Evolutionary conservation across 2,329 filamentous ascomycete genomes (phyloP), one percentile per base, ranked within the genome.

Genomic region (Knufia petricola): DNA sequence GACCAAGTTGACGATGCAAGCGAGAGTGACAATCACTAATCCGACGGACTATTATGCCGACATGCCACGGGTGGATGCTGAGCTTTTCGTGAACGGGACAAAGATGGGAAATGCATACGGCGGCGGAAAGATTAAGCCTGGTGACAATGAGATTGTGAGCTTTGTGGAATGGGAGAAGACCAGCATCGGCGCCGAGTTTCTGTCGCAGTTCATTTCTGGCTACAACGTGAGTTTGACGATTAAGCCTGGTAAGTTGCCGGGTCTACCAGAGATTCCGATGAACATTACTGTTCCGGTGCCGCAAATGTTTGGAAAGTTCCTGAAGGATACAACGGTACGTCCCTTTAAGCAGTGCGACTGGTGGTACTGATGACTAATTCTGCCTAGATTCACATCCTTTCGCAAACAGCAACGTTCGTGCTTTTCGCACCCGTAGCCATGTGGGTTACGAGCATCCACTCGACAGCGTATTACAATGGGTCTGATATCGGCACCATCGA

Each of bases 181-280:
- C 2, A 74, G 64, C 3, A 73, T 82, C 52, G 88, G 85, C 1
- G 75, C 79, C 46, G 77, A 88, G 40, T 69, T 95, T 17, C 66
- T 96, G 8, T 94, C 87, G 1, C 80, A 86, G 58, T 96, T 92
- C 60, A 71, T 95, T 9, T 96, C 89, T 2, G 88, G 88, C 7
- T 82, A 77, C 63, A 95, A 96, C 67, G 88, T 85, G 1, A 87
- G 80, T 17, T 67, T 96, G 38, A 85, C 81, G 0, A 66, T 95
- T 8, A 78, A 79, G 61, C 76, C 83, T 2, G 23, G 12, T 85
- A 95, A 62, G 69, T 76, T 41, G 72, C 73, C 37, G 87, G 81
- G 42, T 80, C 96, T 45, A 90, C 92, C 2, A 68, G 75, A 1
- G 76, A 87, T 45, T 88, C 87, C 0, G 63, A 73, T 3, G 55